phyloP scores from a whole-genome alignment of 441 rosid species.

The Raphanus hybrid region DNA sequence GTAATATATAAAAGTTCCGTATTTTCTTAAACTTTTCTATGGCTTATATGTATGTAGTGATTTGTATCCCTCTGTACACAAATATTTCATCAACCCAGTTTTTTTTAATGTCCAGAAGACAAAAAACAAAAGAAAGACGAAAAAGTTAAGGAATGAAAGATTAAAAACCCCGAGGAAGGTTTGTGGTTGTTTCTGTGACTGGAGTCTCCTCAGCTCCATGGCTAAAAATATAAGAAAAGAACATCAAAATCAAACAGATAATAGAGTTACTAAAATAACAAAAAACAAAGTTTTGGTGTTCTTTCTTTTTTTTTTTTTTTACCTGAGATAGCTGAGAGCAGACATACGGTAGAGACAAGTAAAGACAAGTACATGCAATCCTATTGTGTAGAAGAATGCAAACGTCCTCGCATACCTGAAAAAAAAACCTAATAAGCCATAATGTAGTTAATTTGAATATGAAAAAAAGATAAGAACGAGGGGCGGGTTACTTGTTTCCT shows the following conservation, averaged over 20 bases:
- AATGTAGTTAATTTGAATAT: not conserved
- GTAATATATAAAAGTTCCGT: not conserved
- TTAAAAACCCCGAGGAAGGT: slow-evolving; percentile 74
- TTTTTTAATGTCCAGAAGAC: not conserved
- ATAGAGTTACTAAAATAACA: not conserved
- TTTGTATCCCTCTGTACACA: slow-evolving; percentile 29
- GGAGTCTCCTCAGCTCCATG: slow-evolving; percentile 68
- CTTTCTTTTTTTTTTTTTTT: too few species aligned
- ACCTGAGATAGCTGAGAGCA: slow-evolving; percentile 91
- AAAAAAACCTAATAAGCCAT: not conserved
- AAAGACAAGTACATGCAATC: slow-evolving; percentile 83
- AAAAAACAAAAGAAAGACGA: not conserved
- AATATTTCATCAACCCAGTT: slow-evolving; percentile 3
- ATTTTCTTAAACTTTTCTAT: not conserved
- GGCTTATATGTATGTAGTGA: slow-evolving; percentile 22
- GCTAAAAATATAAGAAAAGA: slow-evolving; percentile 44
- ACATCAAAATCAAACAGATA: not conserved
- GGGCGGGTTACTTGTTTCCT: slow-evolving; percentile 82
- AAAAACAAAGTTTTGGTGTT: not conserved
- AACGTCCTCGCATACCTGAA: slow-evolving; percentile 91
- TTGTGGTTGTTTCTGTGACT: slow-evolving; percentile 48
- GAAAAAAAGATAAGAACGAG: not conserved
- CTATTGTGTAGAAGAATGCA: slow-evolving; percentile 94
- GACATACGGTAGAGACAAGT: slow-evolving; percentile 98
- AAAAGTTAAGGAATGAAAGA: not conserved